A percentile compares a stretch with the other conserved stretches of the same genome.
phyloP scores from a whole-genome alignment of 257 asterid genomes.

The Lycium barbarum region DNA sequence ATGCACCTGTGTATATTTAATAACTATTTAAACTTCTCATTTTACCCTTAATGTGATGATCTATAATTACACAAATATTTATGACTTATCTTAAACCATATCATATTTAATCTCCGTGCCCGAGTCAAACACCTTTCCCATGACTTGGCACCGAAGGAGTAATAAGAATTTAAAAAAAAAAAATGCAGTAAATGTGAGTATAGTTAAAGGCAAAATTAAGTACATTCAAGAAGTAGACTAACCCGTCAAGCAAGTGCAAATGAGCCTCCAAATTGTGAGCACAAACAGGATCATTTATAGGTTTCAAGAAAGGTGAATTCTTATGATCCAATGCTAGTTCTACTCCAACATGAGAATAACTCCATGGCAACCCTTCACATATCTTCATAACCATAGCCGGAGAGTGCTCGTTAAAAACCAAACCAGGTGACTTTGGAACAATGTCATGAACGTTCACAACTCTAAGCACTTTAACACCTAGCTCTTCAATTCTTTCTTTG shows the following conservation, averaged over 20 bases:
- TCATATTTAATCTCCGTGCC: no score
- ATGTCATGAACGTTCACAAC: slow-evolving; percentile 57
- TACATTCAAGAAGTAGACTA: slow-evolving; percentile 18
- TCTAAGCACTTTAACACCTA: slow-evolving; percentile 57
- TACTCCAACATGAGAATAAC: slow-evolving; percentile 61
- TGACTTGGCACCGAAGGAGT: neutral
- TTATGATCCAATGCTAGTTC: slow-evolving; percentile 56
- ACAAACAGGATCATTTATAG: slow-evolving; percentile 38
- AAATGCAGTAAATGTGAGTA: no score
- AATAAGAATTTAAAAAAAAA: neutral
- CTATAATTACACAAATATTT: no score
- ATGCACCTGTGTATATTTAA: no score
- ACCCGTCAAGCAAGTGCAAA: slow-evolving; percentile 70
- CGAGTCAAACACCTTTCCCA: no score
- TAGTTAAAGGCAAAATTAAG: no score
- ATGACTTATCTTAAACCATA: no score
- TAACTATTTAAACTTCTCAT: no score
- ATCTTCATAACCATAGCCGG: slow-evolving; percentile 39
- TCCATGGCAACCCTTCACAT: slow-evolving; percentile 56
- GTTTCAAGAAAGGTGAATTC: slow-evolving; percentile 54
- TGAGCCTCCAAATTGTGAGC: slow-evolving; percentile 66
- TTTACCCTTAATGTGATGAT: no score
- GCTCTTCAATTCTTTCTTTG: slow-evolving; percentile 41
- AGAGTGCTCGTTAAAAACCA: slow-evolving; percentile 46
- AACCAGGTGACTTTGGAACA: slow-evolving; percentile 61